Evolutionary conservation across 2,329 filamentous ascomycete species (phyloP).

Genomic region (Alternaria gansuensis): DNA sequence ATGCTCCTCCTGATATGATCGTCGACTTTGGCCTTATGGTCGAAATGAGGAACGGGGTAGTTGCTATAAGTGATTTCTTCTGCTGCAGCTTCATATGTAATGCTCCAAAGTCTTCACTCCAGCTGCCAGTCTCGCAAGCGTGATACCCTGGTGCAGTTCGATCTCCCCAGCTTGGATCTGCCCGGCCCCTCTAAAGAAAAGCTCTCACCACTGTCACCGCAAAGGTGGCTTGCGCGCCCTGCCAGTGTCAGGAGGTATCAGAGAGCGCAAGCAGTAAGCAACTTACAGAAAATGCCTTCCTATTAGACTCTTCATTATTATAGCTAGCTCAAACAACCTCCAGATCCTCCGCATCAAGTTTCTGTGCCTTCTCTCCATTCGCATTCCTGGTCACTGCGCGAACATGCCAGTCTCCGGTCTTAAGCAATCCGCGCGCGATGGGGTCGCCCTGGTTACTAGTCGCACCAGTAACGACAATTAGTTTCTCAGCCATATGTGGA

Average conservation of each 20-base stretch:
- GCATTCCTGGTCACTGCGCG: slow-evolving; percentile 58
- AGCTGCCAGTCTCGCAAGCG: slow-evolving; percentile 52
- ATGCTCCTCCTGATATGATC: slow-evolving; percentile 50
- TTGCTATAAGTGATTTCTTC: slow-evolving; percentile 42
- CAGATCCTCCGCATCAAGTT: slow-evolving; percentile 45
- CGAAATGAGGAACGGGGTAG: slow-evolving; percentile 51
- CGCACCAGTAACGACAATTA: slow-evolving; percentile 40
- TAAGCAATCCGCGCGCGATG: slow-evolving; percentile 48
- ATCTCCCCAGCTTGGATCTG: slow-evolving; percentile 31
- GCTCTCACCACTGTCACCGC: slow-evolving; percentile 42
- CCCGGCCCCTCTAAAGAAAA: slow-evolving; percentile 34
- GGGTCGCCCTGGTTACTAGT: slow-evolving; percentile 42
- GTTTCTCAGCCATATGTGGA: slow-evolving; percentile 43
- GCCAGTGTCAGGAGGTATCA: slow-evolving; percentile 7
- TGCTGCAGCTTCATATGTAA: slow-evolving; percentile 53
- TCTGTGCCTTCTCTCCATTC: slow-evolving; percentile 21
- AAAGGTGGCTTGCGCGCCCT: slow-evolving; percentile 42
- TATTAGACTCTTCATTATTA: slow-evolving; percentile 22
- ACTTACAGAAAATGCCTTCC: slow-evolving; percentile 22
- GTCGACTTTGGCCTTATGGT: slow-evolving; percentile 53
- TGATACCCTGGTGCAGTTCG: slow-evolving; percentile 52
- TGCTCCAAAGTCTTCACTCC: slow-evolving; percentile 51
- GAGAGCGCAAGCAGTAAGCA: not conserved
- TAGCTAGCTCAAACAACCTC: slow-evolving; percentile 47
- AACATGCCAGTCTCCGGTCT: slow-evolving; percentile 60